These are phyloP conservation scores for Suillus fuscotomentosus DNA, from an alignment of 768 basidiomycete genomes.

Conservation along the genomic window DNA sequence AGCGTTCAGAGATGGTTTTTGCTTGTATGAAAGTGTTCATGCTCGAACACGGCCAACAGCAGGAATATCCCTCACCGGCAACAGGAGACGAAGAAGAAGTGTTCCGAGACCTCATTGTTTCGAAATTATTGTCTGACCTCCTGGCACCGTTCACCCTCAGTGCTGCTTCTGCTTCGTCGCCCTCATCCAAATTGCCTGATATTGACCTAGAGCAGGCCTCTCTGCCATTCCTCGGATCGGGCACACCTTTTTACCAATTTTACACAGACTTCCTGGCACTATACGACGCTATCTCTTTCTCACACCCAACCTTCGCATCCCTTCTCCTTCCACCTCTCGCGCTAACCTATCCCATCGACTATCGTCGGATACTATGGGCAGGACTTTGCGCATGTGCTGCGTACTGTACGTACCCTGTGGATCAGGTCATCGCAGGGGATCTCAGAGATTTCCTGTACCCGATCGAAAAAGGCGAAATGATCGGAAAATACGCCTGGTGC, in stretches of 20 bases:
- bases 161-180: constrained; percentile 2
- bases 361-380: constrained; percentile 82
- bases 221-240: constrained; percentile 54
- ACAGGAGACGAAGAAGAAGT: constrained; percentile 53
- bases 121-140: constrained; percentile 55
- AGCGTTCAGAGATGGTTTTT: constrained; percentile 47
- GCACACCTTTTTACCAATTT: constrained; percentile 88
- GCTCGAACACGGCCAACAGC: constrained; percentile 80
- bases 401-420: constrained; percentile 53
- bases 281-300: constrained; percentile 91
- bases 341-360: constrained; percentile 78
- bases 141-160: constrained; percentile 52
- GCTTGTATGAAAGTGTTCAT: constrained; percentile 93
- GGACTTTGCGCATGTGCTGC: constrained; percentile 66
- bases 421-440: constrained; percentile 51
- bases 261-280: constrained; percentile 89
- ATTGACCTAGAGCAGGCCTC: constrained; percentile 52
- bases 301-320: constrained; percentile 69
- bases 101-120: constrained; percentile 73
- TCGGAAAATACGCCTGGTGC: constrained; percentile 64
- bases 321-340: constrained; percentile 76
- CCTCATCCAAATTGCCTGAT: neutral
- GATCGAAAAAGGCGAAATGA: constrained; percentile 56
- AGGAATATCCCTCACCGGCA: constrained; percentile 8
- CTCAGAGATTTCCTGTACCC: constrained; percentile 71